Evolutionary conservation across 257 asterid species (phyloP).

Genomic region (Sherardia arvensis): DNA sequence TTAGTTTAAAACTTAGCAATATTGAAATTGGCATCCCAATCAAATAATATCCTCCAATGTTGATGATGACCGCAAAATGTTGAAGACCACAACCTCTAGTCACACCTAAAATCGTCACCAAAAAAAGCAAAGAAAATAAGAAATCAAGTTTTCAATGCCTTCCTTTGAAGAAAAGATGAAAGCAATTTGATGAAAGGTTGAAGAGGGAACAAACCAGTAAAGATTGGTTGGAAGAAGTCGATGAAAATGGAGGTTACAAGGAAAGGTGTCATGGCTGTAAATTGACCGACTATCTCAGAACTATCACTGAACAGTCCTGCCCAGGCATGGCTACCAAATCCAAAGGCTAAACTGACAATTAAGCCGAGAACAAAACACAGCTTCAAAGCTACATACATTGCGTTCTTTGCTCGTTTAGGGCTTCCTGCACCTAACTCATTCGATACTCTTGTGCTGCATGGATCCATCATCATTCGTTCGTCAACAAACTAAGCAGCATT

Average conservation of each 20-base stretch:
- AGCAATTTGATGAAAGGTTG: background rate
- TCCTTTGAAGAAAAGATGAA: background rate
- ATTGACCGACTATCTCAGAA: constrained; percentile 32
- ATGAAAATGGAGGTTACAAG: constrained; percentile 38
- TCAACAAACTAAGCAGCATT: background rate
- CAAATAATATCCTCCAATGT: constrained; percentile 48
- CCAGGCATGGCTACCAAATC: constrained; percentile 57
- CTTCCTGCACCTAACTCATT: constrained; percentile 77
- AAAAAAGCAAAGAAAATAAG: background rate
- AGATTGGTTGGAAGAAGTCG: constrained; percentile 59
- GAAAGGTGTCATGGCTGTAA: constrained; percentile 51
- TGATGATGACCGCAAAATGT: constrained; percentile 44
- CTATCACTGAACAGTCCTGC: constrained; percentile 57
- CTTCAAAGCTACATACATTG: constrained; percentile 54
- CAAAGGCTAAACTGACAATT: constrained; percentile 28
- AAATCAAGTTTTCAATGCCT: background rate
- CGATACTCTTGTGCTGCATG: constrained; percentile 78
- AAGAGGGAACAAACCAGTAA: constrained; percentile 38
- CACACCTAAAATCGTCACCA: constrained; percentile 36
- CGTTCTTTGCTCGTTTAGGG: constrained; percentile 50
- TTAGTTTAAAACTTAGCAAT: constrained; percentile 47
- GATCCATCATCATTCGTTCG: too few relatives aligned
- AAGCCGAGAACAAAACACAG: constrained; percentile 37
- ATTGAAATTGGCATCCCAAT: constrained; percentile 61
- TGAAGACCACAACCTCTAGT: constrained; percentile 83